These are phyloP conservation scores for Lagenidium sp. DNA, from an alignment of 352 stramenopile species.

Conservation along the genomic window DNA sequence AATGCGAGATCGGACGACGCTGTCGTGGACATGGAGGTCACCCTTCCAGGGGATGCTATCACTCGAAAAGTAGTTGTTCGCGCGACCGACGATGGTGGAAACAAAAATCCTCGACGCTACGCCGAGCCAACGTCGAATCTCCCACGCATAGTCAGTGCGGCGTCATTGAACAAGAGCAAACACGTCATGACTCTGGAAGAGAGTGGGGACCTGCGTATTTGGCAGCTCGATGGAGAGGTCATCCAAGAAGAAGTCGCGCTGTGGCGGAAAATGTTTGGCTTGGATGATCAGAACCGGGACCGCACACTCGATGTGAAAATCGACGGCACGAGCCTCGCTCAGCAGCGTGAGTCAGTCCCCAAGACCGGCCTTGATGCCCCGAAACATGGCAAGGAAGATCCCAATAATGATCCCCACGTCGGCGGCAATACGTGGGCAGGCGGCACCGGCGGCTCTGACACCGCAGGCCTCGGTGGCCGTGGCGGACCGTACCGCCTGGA, in stretches of 20 bases:
- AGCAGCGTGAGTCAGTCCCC: slow-evolving; percentile 34
- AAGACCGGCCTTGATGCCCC: slow-evolving; percentile 65
- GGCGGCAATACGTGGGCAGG: slow-evolving; percentile 94
- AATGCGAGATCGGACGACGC: slow-evolving; percentile 12
- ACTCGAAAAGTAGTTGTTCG: slow-evolving; percentile 40
- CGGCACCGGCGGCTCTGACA: slow-evolving; percentile 90
- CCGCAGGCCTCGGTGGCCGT: slow-evolving; percentile 87
- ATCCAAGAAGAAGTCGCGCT: slow-evolving; percentile 37
- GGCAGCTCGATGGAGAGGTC: slow-evolving; percentile 42
- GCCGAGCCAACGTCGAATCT: slow-evolving; percentile 6
- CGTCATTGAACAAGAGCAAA: slow-evolving; percentile 20
- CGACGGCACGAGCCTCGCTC: slow-evolving; percentile 26
- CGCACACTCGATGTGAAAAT: slow-evolving; percentile 21
- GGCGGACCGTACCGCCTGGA: slow-evolving; percentile 94
- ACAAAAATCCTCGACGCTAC: neutral
- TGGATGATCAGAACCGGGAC: slow-evolving; percentile 6
- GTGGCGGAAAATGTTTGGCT: slow-evolving; percentile 66
- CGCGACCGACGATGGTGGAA: neutral
- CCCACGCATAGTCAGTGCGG: slow-evolving; percentile 27
- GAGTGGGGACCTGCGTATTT: slow-evolving; percentile 41
- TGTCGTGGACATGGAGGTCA: slow-evolving; percentile 16
- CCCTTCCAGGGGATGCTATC: neutral
- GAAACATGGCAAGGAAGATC: slow-evolving; percentile 93
- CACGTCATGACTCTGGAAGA: slow-evolving; percentile 48
- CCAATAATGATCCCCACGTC: slow-evolving; percentile 91